These are phyloP conservation scores for Cercospora sesami DNA, from an alignment of 2,329 filamentous ascomycete species.

Conservation along the genomic window DNA sequence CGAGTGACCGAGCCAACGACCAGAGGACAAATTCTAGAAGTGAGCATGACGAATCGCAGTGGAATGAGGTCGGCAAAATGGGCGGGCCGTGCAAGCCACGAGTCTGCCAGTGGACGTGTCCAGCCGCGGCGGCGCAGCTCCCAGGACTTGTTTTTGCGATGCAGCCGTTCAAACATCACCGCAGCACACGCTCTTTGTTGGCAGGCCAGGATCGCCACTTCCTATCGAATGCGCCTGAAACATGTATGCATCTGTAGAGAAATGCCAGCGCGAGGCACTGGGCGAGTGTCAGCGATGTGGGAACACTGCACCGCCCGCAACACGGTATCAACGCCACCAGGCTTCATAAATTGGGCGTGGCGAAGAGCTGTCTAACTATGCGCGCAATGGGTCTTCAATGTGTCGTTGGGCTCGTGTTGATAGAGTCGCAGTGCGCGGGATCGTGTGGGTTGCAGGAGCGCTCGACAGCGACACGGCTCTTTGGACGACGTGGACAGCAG, in stretches of 20 bases:
- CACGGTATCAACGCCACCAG: neutral
- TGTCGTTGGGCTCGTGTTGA: neutral
- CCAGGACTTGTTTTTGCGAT: constrained; percentile 1
- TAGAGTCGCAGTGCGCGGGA: neutral
- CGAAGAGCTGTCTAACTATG: neutral
- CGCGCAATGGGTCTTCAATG: neutral
- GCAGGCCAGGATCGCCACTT: constrained; percentile 1
- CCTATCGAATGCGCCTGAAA: constrained; percentile 6
- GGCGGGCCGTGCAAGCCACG: neutral
- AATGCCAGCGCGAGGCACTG: neutral
- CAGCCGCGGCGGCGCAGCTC: neutral
- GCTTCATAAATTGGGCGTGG: neutral
- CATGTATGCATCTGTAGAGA: constrained; percentile 21
- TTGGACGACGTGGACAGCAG: constrained; percentile 6
- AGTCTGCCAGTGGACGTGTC: neutral
- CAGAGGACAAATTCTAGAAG: neutral
- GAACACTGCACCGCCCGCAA: neutral
- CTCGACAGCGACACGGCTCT: neutral
- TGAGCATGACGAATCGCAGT: constrained; percentile 5
- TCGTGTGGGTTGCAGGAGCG: neutral
- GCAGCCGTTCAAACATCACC: constrained; percentile 4
- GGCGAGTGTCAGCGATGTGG: neutral
- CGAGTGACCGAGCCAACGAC: neutral
- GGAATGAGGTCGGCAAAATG: constrained; percentile 4
- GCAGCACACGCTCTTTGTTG: neutral